Conservation (phyloP, 176 grass and related monocot genomes). For the Musa schizocarpa region DNA sequence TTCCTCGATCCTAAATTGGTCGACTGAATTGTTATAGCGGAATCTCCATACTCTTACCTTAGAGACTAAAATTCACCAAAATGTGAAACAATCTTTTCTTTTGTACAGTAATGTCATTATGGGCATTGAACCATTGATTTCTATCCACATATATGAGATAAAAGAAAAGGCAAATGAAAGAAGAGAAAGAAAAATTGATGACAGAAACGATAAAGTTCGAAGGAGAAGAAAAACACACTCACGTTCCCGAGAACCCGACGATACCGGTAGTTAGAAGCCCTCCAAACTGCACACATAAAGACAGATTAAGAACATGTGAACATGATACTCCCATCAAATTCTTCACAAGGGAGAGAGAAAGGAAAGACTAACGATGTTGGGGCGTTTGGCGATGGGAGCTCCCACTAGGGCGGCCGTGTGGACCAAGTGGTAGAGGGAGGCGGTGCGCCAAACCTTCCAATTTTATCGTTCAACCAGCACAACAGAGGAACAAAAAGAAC, state of each 20-base stretch:
- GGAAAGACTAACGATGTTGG: slow-evolving; percentile 47
- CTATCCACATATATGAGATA: not conserved
- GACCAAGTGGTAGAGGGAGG: slow-evolving; percentile 85
- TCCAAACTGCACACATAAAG: slow-evolving; percentile 55
- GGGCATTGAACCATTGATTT: too few relatives aligned
- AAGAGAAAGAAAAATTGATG: not conserved
- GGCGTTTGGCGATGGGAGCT: slow-evolving; percentile 60
- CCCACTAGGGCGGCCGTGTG: slow-evolving; percentile 84
- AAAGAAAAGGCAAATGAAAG: not conserved
- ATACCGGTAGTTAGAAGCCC: slow-evolving; percentile 75
- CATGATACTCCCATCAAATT: not conserved
- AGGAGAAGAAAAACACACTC: slow-evolving; percentile 10
- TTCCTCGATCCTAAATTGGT: too few relatives aligned
- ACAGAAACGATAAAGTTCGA: too few relatives aligned
- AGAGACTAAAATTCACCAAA: too few relatives aligned
- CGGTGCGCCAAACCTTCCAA: slow-evolving; percentile 74
- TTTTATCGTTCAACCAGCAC: not conserved
- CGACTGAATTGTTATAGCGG: too few relatives aligned
- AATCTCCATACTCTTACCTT: too few relatives aligned
- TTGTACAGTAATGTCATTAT: too few relatives aligned
- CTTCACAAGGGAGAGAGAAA: not conserved
- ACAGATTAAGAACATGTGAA: not conserved
- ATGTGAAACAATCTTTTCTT: too few relatives aligned
- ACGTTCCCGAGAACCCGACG: slow-evolving; percentile 93
- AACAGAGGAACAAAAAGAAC: not conserved